Evolutionary conservation across 345 rosid genomes (phyloP).

Genomic region (Pseudoturritis turrita): DNA sequence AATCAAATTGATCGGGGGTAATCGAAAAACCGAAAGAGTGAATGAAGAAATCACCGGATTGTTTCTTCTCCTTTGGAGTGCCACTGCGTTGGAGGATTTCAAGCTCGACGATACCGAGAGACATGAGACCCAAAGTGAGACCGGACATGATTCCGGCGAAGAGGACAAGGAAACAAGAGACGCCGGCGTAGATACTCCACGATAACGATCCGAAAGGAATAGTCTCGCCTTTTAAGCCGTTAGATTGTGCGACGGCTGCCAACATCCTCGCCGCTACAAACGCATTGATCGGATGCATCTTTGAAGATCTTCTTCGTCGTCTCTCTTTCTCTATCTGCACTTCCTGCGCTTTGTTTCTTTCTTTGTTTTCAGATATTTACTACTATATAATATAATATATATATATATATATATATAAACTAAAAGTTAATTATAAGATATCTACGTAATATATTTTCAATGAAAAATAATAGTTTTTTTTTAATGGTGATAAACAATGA

Average conservation of each 20-base stretch:
- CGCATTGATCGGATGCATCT: conserved; percentile 60
- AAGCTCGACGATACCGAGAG: conserved; percentile 86
- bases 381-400: too few relatives aligned
- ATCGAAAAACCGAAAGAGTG: not conserved
- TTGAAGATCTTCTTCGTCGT: not conserved
- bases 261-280: conserved; percentile 51
- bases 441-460: too few relatives aligned
- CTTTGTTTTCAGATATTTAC: not conserved
- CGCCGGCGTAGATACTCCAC: conserved; percentile 68
- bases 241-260: conserved; percentile 25
- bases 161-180: conserved; percentile 70
- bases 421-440: too few relatives aligned
- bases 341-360: not conserved
- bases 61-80: conserved; percentile 69
- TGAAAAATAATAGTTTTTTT: too few relatives aligned
- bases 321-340: not conserved
- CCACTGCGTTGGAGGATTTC: conserved; percentile 95
- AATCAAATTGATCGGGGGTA: too few relatives aligned
- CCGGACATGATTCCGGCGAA: conserved; percentile 99
- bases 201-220: conserved; percentile 54
- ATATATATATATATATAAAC: too few relatives aligned
- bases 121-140: conserved; percentile 91
- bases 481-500: too few relatives aligned
- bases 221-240: conserved; percentile 24
- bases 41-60: conserved; percentile 54